phyloP scores from a whole-genome alignment of 352 stramenopile species.

The Globisporangium uncinulatum region DNA sequence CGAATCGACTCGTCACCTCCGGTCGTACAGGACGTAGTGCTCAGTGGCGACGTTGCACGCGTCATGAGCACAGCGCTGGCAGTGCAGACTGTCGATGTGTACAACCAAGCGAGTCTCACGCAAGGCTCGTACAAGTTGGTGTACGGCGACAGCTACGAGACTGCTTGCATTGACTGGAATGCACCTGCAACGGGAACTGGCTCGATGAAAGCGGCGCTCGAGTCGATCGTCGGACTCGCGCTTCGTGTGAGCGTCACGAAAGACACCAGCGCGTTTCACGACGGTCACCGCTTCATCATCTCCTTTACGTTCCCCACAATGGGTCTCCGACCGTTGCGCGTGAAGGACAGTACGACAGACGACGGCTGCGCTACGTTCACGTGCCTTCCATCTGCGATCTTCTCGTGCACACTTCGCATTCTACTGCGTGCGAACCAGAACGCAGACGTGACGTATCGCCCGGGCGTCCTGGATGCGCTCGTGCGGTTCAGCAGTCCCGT shows the following conservation, averaged over 20 bases:
- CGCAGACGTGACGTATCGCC: constrained; percentile 24
- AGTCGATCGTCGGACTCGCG: constrained; percentile 31
- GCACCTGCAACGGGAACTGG: constrained; percentile 19
- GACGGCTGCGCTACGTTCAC: constrained; percentile 27
- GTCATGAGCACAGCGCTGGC: constrained; percentile 27
- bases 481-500: constrained; percentile 52
- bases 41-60: constrained; percentile 30
- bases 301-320: constrained; percentile 49
- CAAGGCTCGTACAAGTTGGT: constrained; percentile 49
- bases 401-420: constrained; percentile 24
- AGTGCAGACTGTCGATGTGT: constrained; percentile 56
- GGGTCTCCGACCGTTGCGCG: constrained; percentile 31
- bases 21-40: constrained; percentile 22
- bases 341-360: constrained; percentile 12
- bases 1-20: constrained; percentile 50
- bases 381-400: constrained; percentile 17
- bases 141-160: constrained; percentile 29
- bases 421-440: constrained; percentile 46
- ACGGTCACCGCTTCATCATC: constrained; percentile 41
- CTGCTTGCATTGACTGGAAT: constrained; percentile 55
- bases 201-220: constrained; percentile 35
- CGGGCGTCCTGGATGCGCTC: constrained; percentile 39
- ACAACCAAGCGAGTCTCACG: constrained; percentile 36
- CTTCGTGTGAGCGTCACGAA: constrained; percentile 33
- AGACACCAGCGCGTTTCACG: constrained; percentile 35